phyloP scores from a whole-genome alignment of 1,284 basidiomycete genomes.

The Moniliella sp. region DNA sequence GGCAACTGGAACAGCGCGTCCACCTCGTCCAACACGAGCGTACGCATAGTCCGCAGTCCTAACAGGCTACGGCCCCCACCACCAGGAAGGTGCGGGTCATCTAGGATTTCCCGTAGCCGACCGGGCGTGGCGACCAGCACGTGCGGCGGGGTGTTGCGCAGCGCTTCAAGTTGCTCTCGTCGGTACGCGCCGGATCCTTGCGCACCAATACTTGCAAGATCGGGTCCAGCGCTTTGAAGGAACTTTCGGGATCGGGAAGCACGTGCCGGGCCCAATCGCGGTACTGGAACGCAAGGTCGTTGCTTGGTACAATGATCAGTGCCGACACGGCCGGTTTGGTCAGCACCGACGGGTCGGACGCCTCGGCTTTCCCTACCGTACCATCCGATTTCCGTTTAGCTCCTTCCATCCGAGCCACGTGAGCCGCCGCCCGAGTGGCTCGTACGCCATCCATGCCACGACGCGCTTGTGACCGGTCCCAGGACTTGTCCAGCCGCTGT shows the following conservation, averaged over 20 bases:
- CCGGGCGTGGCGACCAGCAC: constrained; percentile 26
- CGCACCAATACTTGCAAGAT: constrained; percentile 17
- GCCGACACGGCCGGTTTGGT: constrained; percentile 8
- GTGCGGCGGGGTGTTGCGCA: constrained; percentile 16
- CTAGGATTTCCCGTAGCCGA: constrained; percentile 17
- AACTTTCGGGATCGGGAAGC: constrained; percentile 9
- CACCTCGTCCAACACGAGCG: constrained; percentile 26
- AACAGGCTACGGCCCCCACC: constrained; percentile 5
- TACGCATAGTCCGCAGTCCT: constrained; percentile 15
- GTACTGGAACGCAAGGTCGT: constrained; percentile 28
- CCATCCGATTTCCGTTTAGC: no score
- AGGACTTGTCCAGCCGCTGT: neutral
- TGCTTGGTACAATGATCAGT: constrained; percentile 24
- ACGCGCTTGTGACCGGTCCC: neutral
- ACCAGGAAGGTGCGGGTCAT: neutral
- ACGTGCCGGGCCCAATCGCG: constrained; percentile 16
- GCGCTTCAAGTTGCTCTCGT: constrained; percentile 8
- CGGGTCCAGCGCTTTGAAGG: constrained; percentile 10
- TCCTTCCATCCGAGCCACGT: neutral
- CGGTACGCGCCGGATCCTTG: constrained; percentile 1
- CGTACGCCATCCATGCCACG: no score
- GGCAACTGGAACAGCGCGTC: constrained; percentile 27
- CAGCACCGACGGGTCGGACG: neutral
- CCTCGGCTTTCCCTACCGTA: constrained; percentile 2
- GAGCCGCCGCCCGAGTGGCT: no score